A percentile compares a stretch with the other conserved stretches of the same genome.
Evolutionary conservation across 2,329 filamentous ascomycete genomes (phyloP).

Genomic region (Trichoderma brevicompactum): DNA sequence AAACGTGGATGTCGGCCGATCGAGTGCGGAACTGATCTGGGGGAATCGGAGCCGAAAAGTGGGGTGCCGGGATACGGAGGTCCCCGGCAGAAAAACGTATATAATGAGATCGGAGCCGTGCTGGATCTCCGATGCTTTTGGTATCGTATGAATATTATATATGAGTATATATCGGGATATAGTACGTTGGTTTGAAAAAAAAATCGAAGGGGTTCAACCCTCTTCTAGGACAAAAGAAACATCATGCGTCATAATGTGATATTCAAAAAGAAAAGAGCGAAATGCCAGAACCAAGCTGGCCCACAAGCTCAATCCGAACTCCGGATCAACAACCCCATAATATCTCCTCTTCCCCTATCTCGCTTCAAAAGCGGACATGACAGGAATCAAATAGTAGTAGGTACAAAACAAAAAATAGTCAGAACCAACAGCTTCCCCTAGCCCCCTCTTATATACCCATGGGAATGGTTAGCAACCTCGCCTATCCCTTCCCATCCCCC

Average conservation of each 20-base stretch:
- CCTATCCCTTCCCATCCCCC: neutral
- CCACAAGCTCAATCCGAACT: neutral
- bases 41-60: conserved; percentile 19
- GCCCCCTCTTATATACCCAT: conserved; percentile 7
- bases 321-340: neutral
- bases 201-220: neutral
- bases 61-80: conserved; percentile 14
- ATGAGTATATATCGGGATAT: neutral
- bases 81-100: conserved; percentile 22
- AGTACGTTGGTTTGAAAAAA: neutral
- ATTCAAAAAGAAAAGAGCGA: neutral
- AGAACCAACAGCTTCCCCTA: neutral
- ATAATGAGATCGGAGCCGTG: neutral
- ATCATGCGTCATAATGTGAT: neutral
- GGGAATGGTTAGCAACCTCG: neutral
- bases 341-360: neutral
- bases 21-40: neutral
- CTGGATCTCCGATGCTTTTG: neutral
- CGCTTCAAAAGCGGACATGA: neutral
- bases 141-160: neutral
- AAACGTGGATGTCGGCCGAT: conserved; percentile 26
- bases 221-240: neutral
- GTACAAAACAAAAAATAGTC: neutral
- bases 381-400: neutral
- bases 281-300: conserved; percentile 2